Evolutionary conservation across 2,329 filamentous ascomycete species (phyloP), one percentile per base, ranked within the genome.

Genomic region (Claviceps citrina): DNA sequence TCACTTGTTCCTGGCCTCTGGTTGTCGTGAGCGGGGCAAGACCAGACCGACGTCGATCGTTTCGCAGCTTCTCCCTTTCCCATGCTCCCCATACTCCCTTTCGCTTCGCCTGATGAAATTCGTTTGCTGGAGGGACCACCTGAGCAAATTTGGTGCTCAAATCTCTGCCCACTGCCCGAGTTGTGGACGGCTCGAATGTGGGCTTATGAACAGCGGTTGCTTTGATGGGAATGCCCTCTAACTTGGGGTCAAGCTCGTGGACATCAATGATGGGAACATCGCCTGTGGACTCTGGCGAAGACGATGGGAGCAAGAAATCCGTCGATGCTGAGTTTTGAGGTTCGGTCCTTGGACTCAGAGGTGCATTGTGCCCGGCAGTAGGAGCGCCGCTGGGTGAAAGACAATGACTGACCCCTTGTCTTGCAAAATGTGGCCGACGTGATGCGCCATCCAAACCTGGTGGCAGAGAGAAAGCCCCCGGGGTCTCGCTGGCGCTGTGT

Each of bases 201-300:
- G 64, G 49, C 47, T 61, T 68, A 49, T 68, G 63, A 12, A 76
- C 59, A 1, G 71, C 71, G 12, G 64, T 65, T 5, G 66, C 63
- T 51, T 68, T 73, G 47, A 78, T 63, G 1, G 67, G 64, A 38
- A 78, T 70, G 6, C 73, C 72, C 50, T 78, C 74, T n/a, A 77
- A 57, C 24, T 68, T 66, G 3, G 72, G 70, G 46, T 76, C 66
- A 20, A 76, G 69, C 43, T 70, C 65, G 32, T 69, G 65, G 8
- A 78, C 67, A 43, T 77, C 73, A 38, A 78, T 71, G 22, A 68
- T 62, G 4, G 67, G 64, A 1, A 65, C 54, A 13, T 56, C 60
- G 4, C 53, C 54, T 20, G 54, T 44, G 7, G 33, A 40, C 1
- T 54, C 54, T 33, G 59, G 56, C 16, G 57, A 52, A 4, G 53